Base-by-base conservation (phyloP, 495 filamentous ascomycete species). In the Pyronema omphalodes region DNA sequence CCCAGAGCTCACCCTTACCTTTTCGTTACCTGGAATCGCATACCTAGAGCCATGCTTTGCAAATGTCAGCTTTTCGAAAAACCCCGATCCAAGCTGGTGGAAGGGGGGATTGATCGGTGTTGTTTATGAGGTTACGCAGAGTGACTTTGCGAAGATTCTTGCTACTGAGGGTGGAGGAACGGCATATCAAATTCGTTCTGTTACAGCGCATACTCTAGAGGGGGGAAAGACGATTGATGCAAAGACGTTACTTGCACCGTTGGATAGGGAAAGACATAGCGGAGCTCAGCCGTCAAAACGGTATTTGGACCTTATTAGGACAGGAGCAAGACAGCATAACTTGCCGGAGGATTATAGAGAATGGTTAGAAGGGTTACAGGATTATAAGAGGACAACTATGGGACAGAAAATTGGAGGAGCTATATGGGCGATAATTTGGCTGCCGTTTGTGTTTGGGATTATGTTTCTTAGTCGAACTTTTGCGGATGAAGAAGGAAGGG, bases 11-110 rank as follows among this genome's bases (percentile, higher is more conserved):
- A 70, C 72, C 36, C 69, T 98, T 35, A 82, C 79, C 6, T 95
- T 98, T 66, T 80, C 93, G 66, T 75, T 96, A 0, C 76, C 88
- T 0, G 88, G 86, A 0, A 60, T 96, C 7, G 84, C 91, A 0
- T 98, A 95, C 68, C 57, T 67, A 9, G 91, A 98, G 67, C 91
- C 91, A 0, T 91, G 89, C 65, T 94, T 96, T 65, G 88, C 88
- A 35, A 93, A 91, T 59, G 82, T 83, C 1, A 71, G 71, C 36
- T 71, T 73, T 36, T 2, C 7, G n/a, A 5, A 12, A 14, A 43
- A 40, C 37, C 29, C 40, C 5, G 4, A 67, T 53, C 17, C 15
- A 8, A 12, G 12, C 35, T 35, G 37, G 11, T 88, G 86, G 84
- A 68, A 76, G 55, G 85, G 83, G 57, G 84, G 86, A 14, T 74